These are phyloP conservation scores for Aspergillus oerlinghausenensis DNA, from an alignment of 2,329 filamentous ascomycete species.

Conservation along the genomic window DNA sequence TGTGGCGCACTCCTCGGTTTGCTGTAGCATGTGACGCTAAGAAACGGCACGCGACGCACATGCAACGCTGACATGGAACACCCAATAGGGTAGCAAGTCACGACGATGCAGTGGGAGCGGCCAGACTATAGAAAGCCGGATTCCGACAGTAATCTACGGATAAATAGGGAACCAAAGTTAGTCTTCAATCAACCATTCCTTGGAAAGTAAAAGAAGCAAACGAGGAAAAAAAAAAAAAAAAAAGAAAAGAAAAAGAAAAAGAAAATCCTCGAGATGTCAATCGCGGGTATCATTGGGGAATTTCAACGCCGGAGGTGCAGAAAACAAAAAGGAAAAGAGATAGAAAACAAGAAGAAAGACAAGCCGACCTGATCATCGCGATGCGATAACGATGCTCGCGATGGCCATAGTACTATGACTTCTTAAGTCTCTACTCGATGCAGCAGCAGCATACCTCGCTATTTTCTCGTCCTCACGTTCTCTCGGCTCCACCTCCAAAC, in stretches of 20 bases:
- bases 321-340: constrained; percentile 11
- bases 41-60: constrained; percentile 1
- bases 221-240: constrained; percentile 22
- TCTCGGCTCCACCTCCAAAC: constrained; percentile 84
- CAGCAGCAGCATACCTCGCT: constrained; percentile 70
- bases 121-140: constrained; percentile 43
- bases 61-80: constrained; percentile 11
- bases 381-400: constrained; percentile 29
- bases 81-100: constrained; percentile 5
- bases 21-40: constrained; percentile 7
- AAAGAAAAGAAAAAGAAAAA: constrained; percentile 20
- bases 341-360: constrained; percentile 10
- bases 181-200: constrained; percentile 23
- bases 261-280: constrained; percentile 26
- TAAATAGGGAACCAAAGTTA: constrained; percentile 27
- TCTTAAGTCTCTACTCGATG: constrained; percentile 29
- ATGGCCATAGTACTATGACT: constrained; percentile 22
- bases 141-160: constrained; percentile 44
- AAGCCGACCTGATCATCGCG: constrained; percentile 25
- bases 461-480: constrained; percentile 99
- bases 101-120: constrained; percentile 4
- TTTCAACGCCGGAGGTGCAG: constrained; percentile 12
- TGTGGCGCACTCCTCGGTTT: constrained; percentile 5
- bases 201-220: constrained; percentile 12
- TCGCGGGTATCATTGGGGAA: constrained; percentile 3